Percentiles rank a stretch among this genome's conserved stretches.
Conservation (phyloP, 805 yeast genomes). For the Candida incommunis region DNA sequence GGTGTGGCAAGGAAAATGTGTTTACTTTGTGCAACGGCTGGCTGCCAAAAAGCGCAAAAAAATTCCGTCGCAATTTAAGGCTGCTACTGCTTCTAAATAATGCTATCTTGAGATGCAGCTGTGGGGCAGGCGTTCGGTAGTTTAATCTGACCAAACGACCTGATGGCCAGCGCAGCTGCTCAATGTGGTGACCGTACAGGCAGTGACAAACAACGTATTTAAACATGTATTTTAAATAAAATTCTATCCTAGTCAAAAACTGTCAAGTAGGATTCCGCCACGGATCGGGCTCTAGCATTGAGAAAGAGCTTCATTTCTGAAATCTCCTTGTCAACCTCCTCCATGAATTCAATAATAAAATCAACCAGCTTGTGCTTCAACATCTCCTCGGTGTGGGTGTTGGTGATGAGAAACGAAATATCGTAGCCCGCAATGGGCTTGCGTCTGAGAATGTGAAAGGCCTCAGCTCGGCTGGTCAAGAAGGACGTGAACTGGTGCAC, state of each 20-base stretch:
- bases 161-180: too few species aligned
- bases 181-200: too few species aligned
- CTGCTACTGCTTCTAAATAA: too few species aligned
- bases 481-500: constrained; percentile 93
- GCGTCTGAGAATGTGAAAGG: constrained; percentile 82
- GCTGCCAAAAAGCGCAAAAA: too few species aligned
- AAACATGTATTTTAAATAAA: too few species aligned
- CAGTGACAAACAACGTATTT: too few species aligned
- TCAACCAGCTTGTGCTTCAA: constrained; percentile 90
- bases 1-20: too few species aligned
- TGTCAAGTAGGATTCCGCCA: constrained; percentile 88
- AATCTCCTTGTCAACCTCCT: constrained; percentile 96
- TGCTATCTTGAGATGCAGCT: too few species aligned
- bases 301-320: constrained; percentile 95
- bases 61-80: too few species aligned
- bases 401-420: constrained; percentile 84
- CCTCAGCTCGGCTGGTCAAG: constrained; percentile 89
- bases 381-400: constrained; percentile 91
- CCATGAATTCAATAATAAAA: constrained; percentile 96
- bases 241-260: constrained; percentile 60
- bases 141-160: too few species aligned
- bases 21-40: too few species aligned
- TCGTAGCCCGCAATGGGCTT: constrained; percentile 85
- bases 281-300: constrained; percentile 94
- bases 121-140: too few species aligned